Evolutionary conservation across 164 flowering plant genomes (phyloP).

Genomic region (Kingdonia uniflora): DNA sequence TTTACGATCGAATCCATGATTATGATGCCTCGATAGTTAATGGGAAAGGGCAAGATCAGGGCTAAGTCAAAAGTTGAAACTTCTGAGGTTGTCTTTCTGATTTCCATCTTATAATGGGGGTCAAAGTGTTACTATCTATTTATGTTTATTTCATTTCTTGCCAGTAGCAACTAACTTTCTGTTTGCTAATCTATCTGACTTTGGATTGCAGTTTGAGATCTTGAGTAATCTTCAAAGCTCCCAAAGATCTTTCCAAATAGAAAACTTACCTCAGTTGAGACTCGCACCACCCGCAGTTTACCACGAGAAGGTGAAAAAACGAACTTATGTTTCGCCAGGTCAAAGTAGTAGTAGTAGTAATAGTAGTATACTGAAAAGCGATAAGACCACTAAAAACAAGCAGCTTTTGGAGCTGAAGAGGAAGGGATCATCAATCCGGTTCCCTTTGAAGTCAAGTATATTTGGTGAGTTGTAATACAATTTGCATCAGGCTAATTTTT

Average conservation of each 20-base stretch:
- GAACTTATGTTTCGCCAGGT: slow-evolving; percentile 29
- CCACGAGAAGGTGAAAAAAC: slow-evolving; percentile 85
- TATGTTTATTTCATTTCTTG: no score
- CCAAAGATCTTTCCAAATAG: slow-evolving; percentile 42
- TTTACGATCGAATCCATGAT: no score
- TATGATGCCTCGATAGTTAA: no score
- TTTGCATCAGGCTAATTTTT: background rate
- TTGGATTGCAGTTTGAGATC: slow-evolving; percentile 73
- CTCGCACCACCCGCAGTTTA: slow-evolving; percentile 95
- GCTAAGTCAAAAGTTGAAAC: no score
- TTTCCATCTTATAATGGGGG: no score
- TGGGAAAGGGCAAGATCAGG: no score
- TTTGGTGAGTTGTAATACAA: slow-evolving; percentile 42
- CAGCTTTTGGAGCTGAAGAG: slow-evolving; percentile 44
- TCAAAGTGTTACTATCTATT: no score
- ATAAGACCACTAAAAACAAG: slow-evolving; percentile 34
- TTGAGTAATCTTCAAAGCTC: slow-evolving; percentile 58
- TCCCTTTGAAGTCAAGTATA: slow-evolving; percentile 59
- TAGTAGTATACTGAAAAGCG: slow-evolving; percentile 22
- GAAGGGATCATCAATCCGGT: slow-evolving; percentile 62
- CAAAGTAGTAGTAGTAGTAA: slow-evolving; percentile 42
- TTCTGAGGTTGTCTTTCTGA: no score
- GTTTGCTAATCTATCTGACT: background rate
- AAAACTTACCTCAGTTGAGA: slow-evolving; percentile 62
- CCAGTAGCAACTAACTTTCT: background rate